Conservation (phyloP, 1,139 yeast species). For the Suzukiozyma palmioleophila region DNA sequence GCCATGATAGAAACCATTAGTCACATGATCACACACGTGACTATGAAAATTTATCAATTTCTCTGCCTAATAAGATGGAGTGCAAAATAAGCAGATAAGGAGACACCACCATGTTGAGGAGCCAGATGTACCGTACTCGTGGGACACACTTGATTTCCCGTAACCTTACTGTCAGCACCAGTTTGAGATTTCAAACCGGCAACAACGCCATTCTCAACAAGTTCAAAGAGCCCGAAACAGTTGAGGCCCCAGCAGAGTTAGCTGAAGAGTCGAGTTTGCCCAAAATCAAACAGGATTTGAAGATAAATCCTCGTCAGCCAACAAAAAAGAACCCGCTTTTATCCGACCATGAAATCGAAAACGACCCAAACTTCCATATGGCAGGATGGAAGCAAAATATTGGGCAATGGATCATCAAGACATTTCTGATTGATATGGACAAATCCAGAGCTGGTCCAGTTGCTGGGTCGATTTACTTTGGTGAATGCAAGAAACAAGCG, state of each 20-base stretch:
- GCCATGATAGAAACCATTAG: too few species aligned
- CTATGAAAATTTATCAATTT: too few species aligned
- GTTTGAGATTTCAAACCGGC: slow-evolving; percentile 9
- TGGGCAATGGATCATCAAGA: slow-evolving; percentile 66
- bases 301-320: slow-evolving; percentile 37
- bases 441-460: slow-evolving; percentile 88
- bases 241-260: slow-evolving; percentile 38
- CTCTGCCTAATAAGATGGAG: too few species aligned
- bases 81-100: too few species aligned
- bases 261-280: slow-evolving; percentile 51
- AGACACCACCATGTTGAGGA: background rate
- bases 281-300: slow-evolving; percentile 36
- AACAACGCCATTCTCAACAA: slow-evolving; percentile 16
- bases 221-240: slow-evolving; percentile 18
- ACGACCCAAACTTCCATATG: slow-evolving; percentile 48
- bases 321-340: slow-evolving; percentile 45
- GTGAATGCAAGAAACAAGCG: slow-evolving; percentile 82
- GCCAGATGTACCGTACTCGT: background rate
- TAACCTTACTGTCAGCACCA: slow-evolving; percentile 3
- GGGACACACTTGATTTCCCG: background rate
- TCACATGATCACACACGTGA: too few species aligned
- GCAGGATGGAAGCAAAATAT: slow-evolving; percentile 66
- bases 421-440: slow-evolving; percentile 85
- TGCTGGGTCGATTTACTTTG: slow-evolving; percentile 85
- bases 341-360: slow-evolving; percentile 56